Evolutionary conservation across 495 filamentous ascomycete species (phyloP), one percentile per base, ranked within the genome.

Genomic region (Podospora anserina): DNA sequence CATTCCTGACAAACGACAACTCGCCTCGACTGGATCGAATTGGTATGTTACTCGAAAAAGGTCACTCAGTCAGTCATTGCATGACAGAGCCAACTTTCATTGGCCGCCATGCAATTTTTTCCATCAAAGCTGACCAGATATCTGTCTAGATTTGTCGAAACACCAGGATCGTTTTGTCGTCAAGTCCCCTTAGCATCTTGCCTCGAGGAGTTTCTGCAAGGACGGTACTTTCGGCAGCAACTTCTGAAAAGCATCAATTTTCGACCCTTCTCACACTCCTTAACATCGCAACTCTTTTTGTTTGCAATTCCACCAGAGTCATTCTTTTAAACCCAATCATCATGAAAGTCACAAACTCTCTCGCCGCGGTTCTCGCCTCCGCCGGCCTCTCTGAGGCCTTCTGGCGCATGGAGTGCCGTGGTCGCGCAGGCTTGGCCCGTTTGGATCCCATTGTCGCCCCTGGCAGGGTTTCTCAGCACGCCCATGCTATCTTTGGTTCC

Each of bases 331-430:
- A 62, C 53, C 15, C 32, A 16, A 32, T 44, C 66, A 78, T 54
- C 11, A 82, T 83, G 79, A 75, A 70, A 44, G 27, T 71, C 26
- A 71, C 71, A 53, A 34, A 58, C 13, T 67, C 68, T 32, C 56
- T 79, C 26, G 70, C 71, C 18, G 53, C 74, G 20, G 53, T 75
- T 39, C 64, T 79, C 20, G 70, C 73, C 44, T 70, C 76, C 39
- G 61, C 77, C 19, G 69, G 78, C 63, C 71, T 76, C 39, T 77
- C 83, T 49, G 72, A 85, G 70, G 93, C 91, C 49, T 96, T 96
- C 78, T 97, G 92, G 92, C 92, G 93, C 78, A 87, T 96, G 82
- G 89, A 89, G 64, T 97, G 93, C 76, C 87, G 83, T 68, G 88
- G 86, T 68, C 83, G 83, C 57, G 82, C 86, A 69, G 91, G 87